A percentile compares a stretch with the other conserved stretches of the same genome.
phyloP scores from a whole-genome alignment of 2,329 filamentous ascomycete genomes.

The Colletotrichum sp. region DNA sequence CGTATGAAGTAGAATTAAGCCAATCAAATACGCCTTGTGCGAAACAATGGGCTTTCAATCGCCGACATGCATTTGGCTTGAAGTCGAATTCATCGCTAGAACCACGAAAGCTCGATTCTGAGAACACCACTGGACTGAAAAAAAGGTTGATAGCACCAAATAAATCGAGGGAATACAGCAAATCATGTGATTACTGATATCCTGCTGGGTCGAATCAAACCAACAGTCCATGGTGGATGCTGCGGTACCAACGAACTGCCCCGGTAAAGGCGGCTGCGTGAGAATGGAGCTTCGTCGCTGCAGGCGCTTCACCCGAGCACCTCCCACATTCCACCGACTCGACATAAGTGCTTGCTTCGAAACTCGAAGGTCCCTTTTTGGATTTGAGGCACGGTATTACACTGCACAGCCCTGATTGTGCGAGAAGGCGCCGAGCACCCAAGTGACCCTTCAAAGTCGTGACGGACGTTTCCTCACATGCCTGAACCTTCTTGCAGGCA shows the following conservation, averaged over 20 bases:
- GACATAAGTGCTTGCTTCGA: background rate
- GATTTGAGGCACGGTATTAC: background rate
- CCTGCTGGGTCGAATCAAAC: background rate
- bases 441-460: too few relatives aligned
- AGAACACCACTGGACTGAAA: background rate
- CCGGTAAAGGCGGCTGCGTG: background rate
- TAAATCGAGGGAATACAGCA: background rate
- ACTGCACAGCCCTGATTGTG: background rate
- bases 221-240: background rate
- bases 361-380: fast-evolving
- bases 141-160: background rate
- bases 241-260: background rate
- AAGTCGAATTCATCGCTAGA: background rate
- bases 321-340: background rate
- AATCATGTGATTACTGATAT: background rate
- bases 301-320: background rate
- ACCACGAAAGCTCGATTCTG: background rate
- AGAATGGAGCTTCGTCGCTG: background rate
- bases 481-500: too few relatives aligned
- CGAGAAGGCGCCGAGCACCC: background rate
- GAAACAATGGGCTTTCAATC: background rate
- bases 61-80: background rate
- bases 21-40: background rate
- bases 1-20: background rate
- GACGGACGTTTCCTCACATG: too few relatives aligned